Evolutionary conservation across 164 flowering plant genomes (phyloP).

Genomic region (Malania oleifera): DNA sequence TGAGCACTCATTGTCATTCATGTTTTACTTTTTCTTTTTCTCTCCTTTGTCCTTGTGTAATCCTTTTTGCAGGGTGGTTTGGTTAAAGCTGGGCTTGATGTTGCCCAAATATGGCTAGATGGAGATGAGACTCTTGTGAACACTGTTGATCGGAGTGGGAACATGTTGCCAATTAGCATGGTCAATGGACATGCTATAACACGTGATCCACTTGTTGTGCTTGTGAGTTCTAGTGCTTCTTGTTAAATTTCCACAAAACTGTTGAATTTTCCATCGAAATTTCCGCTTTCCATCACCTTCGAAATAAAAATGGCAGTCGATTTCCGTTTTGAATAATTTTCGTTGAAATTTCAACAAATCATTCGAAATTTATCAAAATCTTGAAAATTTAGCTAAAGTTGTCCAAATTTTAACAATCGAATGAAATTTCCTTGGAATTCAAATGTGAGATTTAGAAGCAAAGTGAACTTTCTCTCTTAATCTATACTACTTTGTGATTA

Average conservation of each 20-base stretch:
- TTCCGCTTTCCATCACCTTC: too few relatives aligned
- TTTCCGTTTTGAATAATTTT: too few relatives aligned
- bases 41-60: neutral
- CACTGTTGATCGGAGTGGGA: slow-evolving; percentile 81
- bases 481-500: too few relatives aligned
- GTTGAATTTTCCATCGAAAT: too few relatives aligned
- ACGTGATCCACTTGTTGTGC: slow-evolving; percentile 91
- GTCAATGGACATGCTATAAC: slow-evolving; percentile 89
- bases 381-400: too few relatives aligned
- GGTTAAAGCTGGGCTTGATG: slow-evolving; percentile 92
- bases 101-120: slow-evolving; percentile 97
- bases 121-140: slow-evolving; percentile 96
- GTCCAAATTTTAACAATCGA: too few relatives aligned
- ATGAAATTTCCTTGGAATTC: too few relatives aligned
- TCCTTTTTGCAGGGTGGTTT: slow-evolving; percentile 66
- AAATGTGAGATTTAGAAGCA: too few relatives aligned
- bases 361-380: too few relatives aligned
- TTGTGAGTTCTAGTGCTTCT: slow-evolving; percentile 44
- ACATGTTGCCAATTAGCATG: slow-evolving; percentile 74
- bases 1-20: neutral
- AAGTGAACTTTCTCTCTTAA: too few relatives aligned
- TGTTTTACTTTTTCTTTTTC: neutral
- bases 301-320: too few relatives aligned
- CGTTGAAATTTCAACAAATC: too few relatives aligned
- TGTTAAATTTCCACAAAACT: neutral